A percentile compares a stretch with the other conserved stretches of the same genome.
phyloP scores from a whole-genome alignment of 169 alveolate species.

The Perkinsus chesapeaki region DNA sequence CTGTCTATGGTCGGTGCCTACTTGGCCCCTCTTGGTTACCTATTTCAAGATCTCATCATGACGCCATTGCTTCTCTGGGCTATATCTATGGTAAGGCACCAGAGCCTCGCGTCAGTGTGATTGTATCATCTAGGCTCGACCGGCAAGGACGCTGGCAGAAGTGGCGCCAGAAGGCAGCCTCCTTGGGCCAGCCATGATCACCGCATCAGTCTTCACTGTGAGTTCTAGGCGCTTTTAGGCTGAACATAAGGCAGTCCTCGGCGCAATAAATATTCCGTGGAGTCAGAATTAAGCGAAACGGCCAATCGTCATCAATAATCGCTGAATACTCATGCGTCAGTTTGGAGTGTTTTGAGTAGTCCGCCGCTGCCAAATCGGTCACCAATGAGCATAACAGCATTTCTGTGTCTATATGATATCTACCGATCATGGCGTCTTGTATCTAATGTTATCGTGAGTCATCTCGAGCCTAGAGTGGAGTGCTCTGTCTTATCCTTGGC shows the following conservation, averaged over 20 bases:
- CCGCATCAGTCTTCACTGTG: background rate
- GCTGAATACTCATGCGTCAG: no score
- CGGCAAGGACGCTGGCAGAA: background rate
- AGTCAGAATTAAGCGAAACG: no score
- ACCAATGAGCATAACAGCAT: no score
- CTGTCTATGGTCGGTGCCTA: background rate
- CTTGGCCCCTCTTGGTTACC: background rate
- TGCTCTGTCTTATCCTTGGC: no score
- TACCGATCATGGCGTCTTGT: background rate
- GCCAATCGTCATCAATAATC: no score
- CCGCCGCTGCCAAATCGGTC: no score
- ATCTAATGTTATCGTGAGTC: no score
- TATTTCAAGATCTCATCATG: background rate
- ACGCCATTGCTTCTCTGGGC: background rate
- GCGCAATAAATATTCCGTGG: no score
- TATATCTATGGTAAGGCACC: background rate
- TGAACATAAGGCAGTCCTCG: no score
- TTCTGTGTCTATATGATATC: background rate
- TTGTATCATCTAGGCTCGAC: background rate
- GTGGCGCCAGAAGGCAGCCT: background rate
- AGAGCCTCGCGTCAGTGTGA: background rate
- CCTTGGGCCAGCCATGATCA: background rate
- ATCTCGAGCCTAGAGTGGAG: no score
- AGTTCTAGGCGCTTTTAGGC: background rate
- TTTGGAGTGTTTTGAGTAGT: no score